Conservation (phyloP, 306 rosid genomes). For the Casuarina equisetifolia region DNA sequence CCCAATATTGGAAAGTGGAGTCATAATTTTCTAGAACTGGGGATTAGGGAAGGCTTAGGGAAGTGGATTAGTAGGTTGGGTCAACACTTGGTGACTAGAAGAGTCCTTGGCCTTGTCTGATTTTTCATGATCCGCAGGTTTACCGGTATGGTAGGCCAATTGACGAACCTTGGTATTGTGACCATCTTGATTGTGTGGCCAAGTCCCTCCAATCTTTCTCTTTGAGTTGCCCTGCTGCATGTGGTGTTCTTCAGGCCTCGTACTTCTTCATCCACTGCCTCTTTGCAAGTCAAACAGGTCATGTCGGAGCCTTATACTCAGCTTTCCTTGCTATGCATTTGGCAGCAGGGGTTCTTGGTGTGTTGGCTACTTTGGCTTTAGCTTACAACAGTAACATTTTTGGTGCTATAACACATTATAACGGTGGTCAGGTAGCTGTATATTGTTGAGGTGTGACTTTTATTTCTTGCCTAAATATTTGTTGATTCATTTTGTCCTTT, state of each 20-base stretch:
- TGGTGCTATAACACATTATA: constrained; percentile 89
- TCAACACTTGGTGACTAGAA: no score
- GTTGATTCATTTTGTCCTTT: constrained; percentile 5
- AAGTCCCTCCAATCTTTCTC: constrained; percentile 54
- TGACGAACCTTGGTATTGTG: constrained; percentile 84
- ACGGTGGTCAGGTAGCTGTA: constrained; percentile 97
- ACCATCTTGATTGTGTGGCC: constrained; percentile 62
- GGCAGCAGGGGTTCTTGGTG: constrained; percentile 89
- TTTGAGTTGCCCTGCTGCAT: constrained; percentile 82
- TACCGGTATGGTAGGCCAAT: constrained; percentile 89
- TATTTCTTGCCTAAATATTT: neutral
- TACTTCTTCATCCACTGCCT: constrained; percentile 93
- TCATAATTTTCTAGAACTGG: no score
- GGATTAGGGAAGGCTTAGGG: no score
- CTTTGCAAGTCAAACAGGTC: constrained; percentile 97
- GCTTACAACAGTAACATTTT: constrained; percentile 87
- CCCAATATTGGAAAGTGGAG: no score
- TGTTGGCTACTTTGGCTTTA: constrained; percentile 74
- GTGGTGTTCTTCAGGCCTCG: constrained; percentile 78
- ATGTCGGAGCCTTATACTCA: constrained; percentile 87
- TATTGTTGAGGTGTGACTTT: constrained; percentile 84
- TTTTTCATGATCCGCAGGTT: constrained; percentile 38
- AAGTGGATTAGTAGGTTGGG: no score
- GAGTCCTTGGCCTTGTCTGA: constrained; percentile 49
- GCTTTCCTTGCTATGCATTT: constrained; percentile 93